Conservation (phyloP, 2,329 filamentous ascomycete species). For the Cladosporium sp. region DNA sequence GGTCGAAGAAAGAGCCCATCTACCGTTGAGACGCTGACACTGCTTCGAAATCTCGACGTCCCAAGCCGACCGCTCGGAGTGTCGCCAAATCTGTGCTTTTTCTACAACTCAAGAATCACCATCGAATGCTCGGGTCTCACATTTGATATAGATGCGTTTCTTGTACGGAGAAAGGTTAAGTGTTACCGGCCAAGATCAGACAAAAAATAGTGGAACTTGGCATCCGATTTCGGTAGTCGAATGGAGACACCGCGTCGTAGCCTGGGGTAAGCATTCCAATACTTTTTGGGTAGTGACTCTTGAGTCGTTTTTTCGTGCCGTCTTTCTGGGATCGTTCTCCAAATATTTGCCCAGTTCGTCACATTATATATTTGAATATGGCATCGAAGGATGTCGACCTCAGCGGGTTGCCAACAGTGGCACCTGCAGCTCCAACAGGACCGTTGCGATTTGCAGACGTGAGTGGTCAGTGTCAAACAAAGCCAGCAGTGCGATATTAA, state of each 20-base stretch:
- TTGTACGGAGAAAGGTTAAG: too few relatives aligned
- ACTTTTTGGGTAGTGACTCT: background rate
- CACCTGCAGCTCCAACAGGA: slow-evolving; percentile 3
- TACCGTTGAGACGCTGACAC: too few relatives aligned
- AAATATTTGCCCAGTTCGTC: background rate
- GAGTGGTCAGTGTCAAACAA: background rate
- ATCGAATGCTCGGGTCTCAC: too few relatives aligned
- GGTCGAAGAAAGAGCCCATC: too few relatives aligned
- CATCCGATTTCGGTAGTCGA: slow-evolving; percentile 4
- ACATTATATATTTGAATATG: background rate
- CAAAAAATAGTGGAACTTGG: background rate
- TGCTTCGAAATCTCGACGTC: too few relatives aligned
- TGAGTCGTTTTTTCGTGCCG: background rate
- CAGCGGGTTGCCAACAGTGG: slow-evolving; percentile 1
- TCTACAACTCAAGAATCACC: too few relatives aligned
- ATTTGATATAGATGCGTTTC: too few relatives aligned
- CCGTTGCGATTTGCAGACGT: slow-evolving; percentile 11
- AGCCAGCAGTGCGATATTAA: background rate
- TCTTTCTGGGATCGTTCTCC: background rate
- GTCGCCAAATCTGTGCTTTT: too few relatives aligned
- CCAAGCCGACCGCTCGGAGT: too few relatives aligned
- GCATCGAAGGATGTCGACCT: slow-evolving; percentile 11
- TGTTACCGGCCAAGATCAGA: too few relatives aligned
- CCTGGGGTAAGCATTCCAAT: background rate
- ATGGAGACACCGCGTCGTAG: slow-evolving; percentile 1